Conservation (phyloP, 73 alveolate genomes). For the Stentor coeruleus region DNA sequence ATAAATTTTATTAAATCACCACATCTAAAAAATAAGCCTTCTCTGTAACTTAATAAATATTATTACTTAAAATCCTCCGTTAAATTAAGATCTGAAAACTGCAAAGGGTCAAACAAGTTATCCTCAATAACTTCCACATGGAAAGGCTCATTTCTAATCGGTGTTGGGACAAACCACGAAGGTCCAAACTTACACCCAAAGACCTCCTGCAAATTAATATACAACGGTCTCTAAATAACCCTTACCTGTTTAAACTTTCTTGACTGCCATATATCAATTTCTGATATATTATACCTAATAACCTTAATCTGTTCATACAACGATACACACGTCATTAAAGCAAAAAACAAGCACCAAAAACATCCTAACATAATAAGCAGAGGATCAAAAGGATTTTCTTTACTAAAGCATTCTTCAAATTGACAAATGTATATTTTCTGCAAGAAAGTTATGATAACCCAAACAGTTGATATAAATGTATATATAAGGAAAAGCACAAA, state of each 20-base stretch:
- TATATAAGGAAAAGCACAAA: slow-evolving; percentile 13
- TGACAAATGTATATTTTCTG: not conserved
- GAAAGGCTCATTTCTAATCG: not conserved
- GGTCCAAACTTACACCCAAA: not conserved
- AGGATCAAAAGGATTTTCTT: not conserved
- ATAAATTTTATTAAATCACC: too few relatives aligned
- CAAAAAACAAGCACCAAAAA: not conserved
- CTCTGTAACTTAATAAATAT: too few relatives aligned
- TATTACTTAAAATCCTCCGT: too few relatives aligned
- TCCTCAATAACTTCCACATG: slow-evolving; percentile 1
- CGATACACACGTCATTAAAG: not conserved
- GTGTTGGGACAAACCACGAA: slow-evolving; percentile 12
- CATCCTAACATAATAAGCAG: not conserved
- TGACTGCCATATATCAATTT: slow-evolving; percentile 5
- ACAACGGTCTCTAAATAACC: not conserved
- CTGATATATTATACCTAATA: not conserved
- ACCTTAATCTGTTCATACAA: slow-evolving; percentile 14
- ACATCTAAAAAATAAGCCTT: too few relatives aligned
- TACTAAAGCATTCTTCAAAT: not conserved
- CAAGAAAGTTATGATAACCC: not conserved
- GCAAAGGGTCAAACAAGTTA: too few relatives aligned
- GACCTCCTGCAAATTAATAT: not conserved
- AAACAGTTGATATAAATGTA: not conserved
- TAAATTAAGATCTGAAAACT: too few relatives aligned
- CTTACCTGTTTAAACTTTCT: slow-evolving; percentile 3